Evolutionary conservation across 352 stramenopile species (phyloP).

Genomic region (Thalassiosira delicatula): DNA sequence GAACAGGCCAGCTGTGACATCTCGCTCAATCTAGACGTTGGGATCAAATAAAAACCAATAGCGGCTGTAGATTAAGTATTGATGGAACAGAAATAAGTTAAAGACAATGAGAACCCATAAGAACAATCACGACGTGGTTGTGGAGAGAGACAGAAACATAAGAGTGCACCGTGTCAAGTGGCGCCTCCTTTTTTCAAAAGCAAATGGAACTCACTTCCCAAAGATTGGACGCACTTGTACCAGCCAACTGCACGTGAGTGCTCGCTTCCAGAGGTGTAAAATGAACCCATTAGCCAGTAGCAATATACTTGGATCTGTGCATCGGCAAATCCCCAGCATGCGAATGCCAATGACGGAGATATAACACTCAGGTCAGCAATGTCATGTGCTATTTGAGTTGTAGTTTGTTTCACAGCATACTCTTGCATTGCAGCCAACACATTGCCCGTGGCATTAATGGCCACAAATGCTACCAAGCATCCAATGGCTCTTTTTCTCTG

Average conservation of each 20-base stretch:
- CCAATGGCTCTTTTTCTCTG: slow-evolving; percentile 33
- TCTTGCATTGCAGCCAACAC: slow-evolving; percentile 52
- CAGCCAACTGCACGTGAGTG: slow-evolving; percentile 80
- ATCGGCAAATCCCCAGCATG: slow-evolving; percentile 85
- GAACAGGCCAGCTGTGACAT: slow-evolving; percentile 47
- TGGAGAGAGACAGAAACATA: too few relatives aligned
- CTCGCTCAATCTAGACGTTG: slow-evolving; percentile 46
- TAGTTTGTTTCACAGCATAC: slow-evolving; percentile 29
- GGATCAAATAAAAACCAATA: slow-evolving; percentile 60
- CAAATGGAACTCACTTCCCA: slow-evolving; percentile 49
- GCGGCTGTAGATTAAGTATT: slow-evolving; percentile 28
- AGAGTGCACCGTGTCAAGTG: too few relatives aligned
- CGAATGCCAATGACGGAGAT: slow-evolving; percentile 79
- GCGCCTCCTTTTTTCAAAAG: too few relatives aligned
- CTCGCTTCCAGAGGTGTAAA: slow-evolving; percentile 65
- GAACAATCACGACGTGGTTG: too few relatives aligned
- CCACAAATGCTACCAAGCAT: slow-evolving; percentile 55
- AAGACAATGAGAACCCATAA: too few relatives aligned
- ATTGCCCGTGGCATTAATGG: slow-evolving; percentile 62
- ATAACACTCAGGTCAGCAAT: slow-evolving; percentile 58
- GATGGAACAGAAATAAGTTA: slow-evolving; percentile 5
- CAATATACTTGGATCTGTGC: slow-evolving; percentile 86
- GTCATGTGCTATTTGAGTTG: slow-evolving; percentile 42
- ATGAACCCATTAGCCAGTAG: slow-evolving; percentile 86
- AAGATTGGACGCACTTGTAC: slow-evolving; percentile 84